phyloP scores from a whole-genome alignment of 768 basidiomycete species.

The Chalciporus piperatus region DNA sequence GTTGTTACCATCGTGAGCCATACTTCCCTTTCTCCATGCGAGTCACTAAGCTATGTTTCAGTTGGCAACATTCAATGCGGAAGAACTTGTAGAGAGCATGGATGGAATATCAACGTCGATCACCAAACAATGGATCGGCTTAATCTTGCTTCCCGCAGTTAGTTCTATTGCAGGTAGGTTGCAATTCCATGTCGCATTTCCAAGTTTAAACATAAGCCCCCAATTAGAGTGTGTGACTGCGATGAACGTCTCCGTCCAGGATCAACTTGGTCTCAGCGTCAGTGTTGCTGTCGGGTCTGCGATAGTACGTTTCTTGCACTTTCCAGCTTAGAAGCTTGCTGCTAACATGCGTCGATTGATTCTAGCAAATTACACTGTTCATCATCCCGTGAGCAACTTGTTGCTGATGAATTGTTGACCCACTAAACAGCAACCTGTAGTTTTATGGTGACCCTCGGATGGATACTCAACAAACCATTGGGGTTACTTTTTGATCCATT shows the following conservation, averaged over 20 bases:
- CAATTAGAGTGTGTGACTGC: conserved; percentile 79
- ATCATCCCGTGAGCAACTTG: conserved; percentile 64
- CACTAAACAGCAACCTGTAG: conserved; percentile 30
- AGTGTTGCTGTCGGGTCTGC: conserved; percentile 82
- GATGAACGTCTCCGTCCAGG: conserved; percentile 83
- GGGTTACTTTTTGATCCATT: conserved; percentile 87
- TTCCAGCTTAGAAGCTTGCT: not conserved
- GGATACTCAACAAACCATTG: conserved; percentile 78
- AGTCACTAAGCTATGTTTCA: conserved; percentile 16
- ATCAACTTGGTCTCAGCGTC: conserved; percentile 78
- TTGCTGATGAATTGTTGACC: not conserved
- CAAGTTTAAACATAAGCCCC: not conserved
- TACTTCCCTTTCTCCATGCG: not conserved
- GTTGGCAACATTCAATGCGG: conserved; percentile 61
- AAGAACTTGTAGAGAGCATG: conserved; percentile 81
- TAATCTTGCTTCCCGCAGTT: conserved; percentile 86
- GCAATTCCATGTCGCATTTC: not conserved
- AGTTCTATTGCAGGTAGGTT: conserved; percentile 71
- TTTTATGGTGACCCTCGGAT: conserved; percentile 73
- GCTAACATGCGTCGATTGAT: not conserved
- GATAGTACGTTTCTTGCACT: conserved; percentile 46
- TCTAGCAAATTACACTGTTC: conserved; percentile 78
- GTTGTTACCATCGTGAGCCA: conserved; percentile 60
- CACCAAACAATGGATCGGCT: conserved; percentile 84
- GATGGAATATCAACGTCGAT: conserved; percentile 69